Evolutionary conservation across 176 grass and related monocot genomes (phyloP).

Genomic region (Rhynchospora breviuscula): DNA sequence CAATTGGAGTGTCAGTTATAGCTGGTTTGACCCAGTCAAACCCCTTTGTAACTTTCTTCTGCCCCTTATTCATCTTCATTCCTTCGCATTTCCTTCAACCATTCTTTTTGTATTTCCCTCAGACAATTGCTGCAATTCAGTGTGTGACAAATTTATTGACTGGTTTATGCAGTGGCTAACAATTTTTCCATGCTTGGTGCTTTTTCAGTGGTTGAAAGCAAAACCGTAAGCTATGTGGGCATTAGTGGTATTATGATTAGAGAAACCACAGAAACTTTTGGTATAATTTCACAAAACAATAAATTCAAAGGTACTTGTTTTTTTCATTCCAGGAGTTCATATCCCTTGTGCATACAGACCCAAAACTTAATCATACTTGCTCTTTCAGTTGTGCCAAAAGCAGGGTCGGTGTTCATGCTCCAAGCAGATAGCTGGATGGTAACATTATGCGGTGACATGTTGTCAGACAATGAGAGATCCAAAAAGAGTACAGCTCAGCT

Average conservation of each 20-base stretch:
- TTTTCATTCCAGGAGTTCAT: constrained; percentile 8
- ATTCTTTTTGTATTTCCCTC: too few species aligned
- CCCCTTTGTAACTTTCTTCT: too few species aligned
- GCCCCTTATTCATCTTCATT: too few species aligned
- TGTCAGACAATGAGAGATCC: constrained; percentile 51
- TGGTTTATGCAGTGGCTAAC: not conserved
- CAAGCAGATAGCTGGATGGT: constrained; percentile 71
- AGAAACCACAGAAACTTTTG: constrained; percentile 85
- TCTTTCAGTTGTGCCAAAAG: constrained; percentile 73
- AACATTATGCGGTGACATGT: constrained; percentile 57
- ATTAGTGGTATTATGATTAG: constrained; percentile 70
- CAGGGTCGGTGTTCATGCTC: constrained; percentile 79
- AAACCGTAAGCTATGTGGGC: constrained; percentile 48
- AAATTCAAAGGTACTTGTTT: constrained; percentile 50
- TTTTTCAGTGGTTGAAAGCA: constrained; percentile 67
- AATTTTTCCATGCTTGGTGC: not conserved
- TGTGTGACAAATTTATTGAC: not conserved
- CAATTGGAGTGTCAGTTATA: too few species aligned
- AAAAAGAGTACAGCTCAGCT: constrained; percentile 31
- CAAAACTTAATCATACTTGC: not conserved
- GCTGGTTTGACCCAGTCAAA: too few species aligned
- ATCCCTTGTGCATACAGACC: constrained; percentile 3
- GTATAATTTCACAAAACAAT: constrained; percentile 65
- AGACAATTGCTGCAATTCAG: too few species aligned
- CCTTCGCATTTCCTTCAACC: too few species aligned